Evolutionary conservation across 139 green algal species (phyloP).

Genomic region (Prasinococcaceae sp.): DNA sequence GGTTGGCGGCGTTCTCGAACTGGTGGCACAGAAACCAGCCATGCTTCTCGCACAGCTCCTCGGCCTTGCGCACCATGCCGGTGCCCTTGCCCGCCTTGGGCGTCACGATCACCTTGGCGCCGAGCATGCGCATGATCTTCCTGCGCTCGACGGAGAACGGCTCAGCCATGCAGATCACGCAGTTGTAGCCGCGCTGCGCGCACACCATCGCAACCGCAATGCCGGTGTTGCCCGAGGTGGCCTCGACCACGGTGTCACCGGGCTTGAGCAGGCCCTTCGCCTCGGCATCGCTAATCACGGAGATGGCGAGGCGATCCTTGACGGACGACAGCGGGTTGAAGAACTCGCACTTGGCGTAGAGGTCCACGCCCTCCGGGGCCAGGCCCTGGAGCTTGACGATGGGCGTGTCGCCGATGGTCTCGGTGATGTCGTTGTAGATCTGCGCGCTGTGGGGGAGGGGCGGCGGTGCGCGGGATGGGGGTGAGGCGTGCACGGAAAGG

Average conservation of each 20-base stretch:
- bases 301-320: conserved; percentile 21
- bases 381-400: conserved; percentile 11
- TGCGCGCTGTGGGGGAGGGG: too few species aligned
- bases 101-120: conserved; percentile 21
- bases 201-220: conserved; percentile 19
- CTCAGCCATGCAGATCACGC: conserved; percentile 19
- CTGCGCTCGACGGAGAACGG: conserved; percentile 14
- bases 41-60: conserved; percentile 19
- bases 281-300: conserved; percentile 18
- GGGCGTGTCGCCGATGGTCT: conserved; percentile 13
- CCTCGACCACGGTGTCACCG: conserved; percentile 19
- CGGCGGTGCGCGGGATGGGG: too few species aligned
- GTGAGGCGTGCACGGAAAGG: too few species aligned
- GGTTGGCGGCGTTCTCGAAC: conserved; percentile 20
- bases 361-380: conserved; percentile 6
- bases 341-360: conserved; percentile 22
- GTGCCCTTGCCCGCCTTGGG: conserved; percentile 10
- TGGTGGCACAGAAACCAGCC: conserved; percentile 18
- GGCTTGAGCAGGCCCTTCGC: conserved; percentile 11
- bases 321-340: conserved; percentile 18
- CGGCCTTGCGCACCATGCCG: conserved; percentile 17
- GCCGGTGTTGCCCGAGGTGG: conserved; percentile 24
- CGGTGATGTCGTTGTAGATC: conserved; percentile 10
- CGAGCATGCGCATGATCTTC: conserved; percentile 21
- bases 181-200: conserved; percentile 15